Evolutionary conservation across 306 rosid genomes (phyloP).

Genomic region (Castanea crenata): DNA sequence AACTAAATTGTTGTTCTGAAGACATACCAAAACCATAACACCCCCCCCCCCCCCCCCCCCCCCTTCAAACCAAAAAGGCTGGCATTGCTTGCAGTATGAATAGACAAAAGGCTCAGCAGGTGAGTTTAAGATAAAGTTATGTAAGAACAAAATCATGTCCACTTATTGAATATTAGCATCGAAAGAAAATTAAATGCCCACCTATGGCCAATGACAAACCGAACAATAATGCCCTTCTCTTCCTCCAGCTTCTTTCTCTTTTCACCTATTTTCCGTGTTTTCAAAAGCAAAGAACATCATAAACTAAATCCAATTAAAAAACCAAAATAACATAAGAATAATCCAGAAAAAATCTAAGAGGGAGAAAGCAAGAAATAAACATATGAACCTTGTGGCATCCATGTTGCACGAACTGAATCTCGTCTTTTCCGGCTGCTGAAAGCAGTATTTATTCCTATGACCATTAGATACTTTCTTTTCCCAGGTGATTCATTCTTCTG

Average conservation of each 20-base stretch:
- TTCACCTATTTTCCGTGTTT: constrained; percentile 61
- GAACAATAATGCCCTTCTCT: constrained; percentile 91
- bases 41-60: too few relatives aligned
- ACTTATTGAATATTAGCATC: constrained; percentile 4
- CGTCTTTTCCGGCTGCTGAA: constrained; percentile 98
- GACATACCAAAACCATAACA: background rate
- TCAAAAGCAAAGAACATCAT: constrained; percentile 40
- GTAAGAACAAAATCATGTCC: background rate
- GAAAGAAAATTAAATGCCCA: constrained; percentile 26
- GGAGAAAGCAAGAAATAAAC: background rate
- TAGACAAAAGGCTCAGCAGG: constrained; percentile 1
- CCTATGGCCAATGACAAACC: constrained; percentile 98
- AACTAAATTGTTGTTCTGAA: background rate
- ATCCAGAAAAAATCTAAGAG: background rate
- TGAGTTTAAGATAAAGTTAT: constrained; percentile 1
- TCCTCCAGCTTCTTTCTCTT: constrained; percentile 92
- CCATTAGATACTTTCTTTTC: constrained; percentile 82
- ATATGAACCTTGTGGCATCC: constrained; percentile 93
- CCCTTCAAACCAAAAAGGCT: too few relatives aligned
- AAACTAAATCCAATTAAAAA: constrained; percentile 12
- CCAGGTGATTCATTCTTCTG: constrained; percentile 44
- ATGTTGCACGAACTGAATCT: constrained; percentile 92
- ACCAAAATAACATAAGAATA: background rate
- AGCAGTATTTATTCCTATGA: constrained; percentile 91
- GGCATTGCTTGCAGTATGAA: background rate